Percentiles rank a stretch among this genome's conserved stretches.
These are phyloP conservation scores for Punica granatum DNA, from an alignment of 345 rosid species.

Conservation along the genomic window DNA sequence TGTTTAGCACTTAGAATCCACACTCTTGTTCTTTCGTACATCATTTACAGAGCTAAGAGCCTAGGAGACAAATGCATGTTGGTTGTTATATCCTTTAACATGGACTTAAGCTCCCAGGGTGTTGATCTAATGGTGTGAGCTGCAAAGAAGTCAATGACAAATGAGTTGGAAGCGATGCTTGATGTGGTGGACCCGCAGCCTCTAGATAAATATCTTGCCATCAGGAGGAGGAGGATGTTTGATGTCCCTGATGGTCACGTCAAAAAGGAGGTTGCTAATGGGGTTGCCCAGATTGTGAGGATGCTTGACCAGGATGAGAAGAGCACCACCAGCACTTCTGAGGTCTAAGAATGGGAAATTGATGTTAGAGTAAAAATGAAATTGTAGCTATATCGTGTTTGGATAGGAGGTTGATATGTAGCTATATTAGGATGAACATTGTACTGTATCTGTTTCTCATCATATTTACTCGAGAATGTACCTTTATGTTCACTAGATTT, in stretches of 20 bases:
- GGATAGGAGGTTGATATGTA: no score
- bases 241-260: constrained; percentile 72
- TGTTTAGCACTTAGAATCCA: no score
- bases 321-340: constrained; percentile 19
- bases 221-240: constrained; percentile 73
- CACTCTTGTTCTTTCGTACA: no score
- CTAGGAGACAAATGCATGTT: not conserved
- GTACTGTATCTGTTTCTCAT: no score
- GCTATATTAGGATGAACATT: no score
- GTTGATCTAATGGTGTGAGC: constrained; percentile 72
- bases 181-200: constrained; percentile 89
- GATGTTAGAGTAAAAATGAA: no score
- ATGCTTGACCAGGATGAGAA: constrained; percentile 59
- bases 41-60: not conserved
- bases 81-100: no score
- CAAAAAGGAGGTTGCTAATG: constrained; percentile 59
- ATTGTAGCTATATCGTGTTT: no score
- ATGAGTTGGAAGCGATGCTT: constrained; percentile 84
- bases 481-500: no score
- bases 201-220: constrained; percentile 46
- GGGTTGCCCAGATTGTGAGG: constrained; percentile 77
- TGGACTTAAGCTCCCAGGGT: constrained; percentile 25
- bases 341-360: no score
- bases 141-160: constrained; percentile 77
- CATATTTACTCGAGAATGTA: no score